Percentiles rank a stretch among this genome's conserved stretches.
These are phyloP conservation scores for Sanghuangporus baumii DNA, from an alignment of 1,284 basidiomycete genomes.

Conservation along the genomic window DNA sequence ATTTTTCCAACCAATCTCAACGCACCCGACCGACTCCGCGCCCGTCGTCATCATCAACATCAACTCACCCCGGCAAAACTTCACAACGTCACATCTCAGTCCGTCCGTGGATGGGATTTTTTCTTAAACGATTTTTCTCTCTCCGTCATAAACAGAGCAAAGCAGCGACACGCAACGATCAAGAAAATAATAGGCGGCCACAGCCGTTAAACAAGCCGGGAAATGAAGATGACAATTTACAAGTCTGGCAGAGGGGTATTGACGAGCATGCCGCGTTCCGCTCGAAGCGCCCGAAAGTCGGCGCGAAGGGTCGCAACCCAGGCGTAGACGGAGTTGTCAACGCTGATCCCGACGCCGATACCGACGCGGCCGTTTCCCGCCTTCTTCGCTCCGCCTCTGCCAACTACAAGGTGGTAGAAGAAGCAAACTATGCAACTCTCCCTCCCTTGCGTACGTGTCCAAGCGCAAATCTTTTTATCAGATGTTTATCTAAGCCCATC, in stretches of 20 bases:
- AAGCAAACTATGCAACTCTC: conserved; percentile 48
- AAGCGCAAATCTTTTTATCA: not conserved
- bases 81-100: not conserved
- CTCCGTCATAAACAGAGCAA: conserved; percentile 52
- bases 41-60: not conserved
- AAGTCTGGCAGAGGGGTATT: conserved; percentile 6
- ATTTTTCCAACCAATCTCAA: not conserved
- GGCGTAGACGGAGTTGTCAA: conserved; percentile 50
- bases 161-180: conserved; percentile 16
- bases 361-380: conserved; percentile 51
- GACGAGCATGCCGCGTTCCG: conserved; percentile 1
- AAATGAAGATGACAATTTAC: not conserved
- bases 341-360: conserved; percentile 35
- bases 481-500: not conserved
- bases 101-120: conserved; percentile 47
- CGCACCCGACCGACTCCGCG: not conserved
- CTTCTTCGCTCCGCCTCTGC: conserved; percentile 68
- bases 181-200: not conserved
- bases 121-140: conserved; percentile 62
- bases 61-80: not conserved
- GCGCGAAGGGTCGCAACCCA: conserved; percentile 14
- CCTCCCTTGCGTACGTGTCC: conserved; percentile 61
- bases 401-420: conserved; percentile 49
- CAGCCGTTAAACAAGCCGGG: not conserved
- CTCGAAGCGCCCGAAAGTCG: not conserved